These are phyloP conservation scores for Crithidia thermophila DNA, from an alignment of 208 protist genomes.

Conservation along the genomic window DNA sequence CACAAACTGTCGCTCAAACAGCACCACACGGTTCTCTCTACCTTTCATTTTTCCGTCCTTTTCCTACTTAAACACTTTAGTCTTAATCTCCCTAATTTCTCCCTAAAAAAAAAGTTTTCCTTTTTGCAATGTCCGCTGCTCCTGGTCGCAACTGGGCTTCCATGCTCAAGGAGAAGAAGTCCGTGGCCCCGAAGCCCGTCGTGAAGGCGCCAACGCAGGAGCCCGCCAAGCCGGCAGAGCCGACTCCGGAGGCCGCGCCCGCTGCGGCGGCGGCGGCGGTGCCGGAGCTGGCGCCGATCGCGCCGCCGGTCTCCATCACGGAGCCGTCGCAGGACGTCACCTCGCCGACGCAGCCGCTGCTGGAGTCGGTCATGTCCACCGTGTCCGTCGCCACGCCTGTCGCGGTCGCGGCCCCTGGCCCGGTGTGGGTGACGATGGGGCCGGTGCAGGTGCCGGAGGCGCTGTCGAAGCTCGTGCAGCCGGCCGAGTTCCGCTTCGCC, in stretches of 20 bases:
- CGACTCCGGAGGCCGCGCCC: not conserved
- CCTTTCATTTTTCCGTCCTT: too few species aligned
- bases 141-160: constrained; percentile 51
- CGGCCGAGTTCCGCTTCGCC: constrained; percentile 27
- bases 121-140: constrained; percentile 79
- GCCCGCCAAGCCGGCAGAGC: constrained; percentile 3
- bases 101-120: constrained; percentile 16
- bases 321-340: not conserved
- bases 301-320: not conserved
- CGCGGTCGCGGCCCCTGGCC: constrained; percentile 11
- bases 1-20: too few species aligned
- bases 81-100: not conserved
- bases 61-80: not conserved
- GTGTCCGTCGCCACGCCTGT: constrained; percentile 15
- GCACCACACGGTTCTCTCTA: too few species aligned
- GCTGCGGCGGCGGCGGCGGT: not conserved
- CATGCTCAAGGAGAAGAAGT: constrained; percentile 66
- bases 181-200: constrained; percentile 11
- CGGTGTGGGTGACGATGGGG: constrained; percentile 24
- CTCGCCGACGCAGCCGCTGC: not conserved
- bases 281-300: not conserved
- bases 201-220: not conserved
- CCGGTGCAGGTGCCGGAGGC: constrained; percentile 54
- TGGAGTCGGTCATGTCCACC: constrained; percentile 7
- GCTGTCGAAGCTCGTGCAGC: constrained; percentile 30